Evolutionary conservation across 345 rosid species (phyloP).

Genomic region (rapeseed (Brassica napus)): Da-Ae NC_063444.1:6278501-6279000

Average conservation of each 20-base stretch:
- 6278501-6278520: too few relatives aligned
- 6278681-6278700: constrained; percentile 18
- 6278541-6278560: too few relatives aligned
- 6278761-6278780: neutral
- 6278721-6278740: constrained; percentile 4
- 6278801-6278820: neutral
- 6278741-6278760: neutral
- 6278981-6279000: too few relatives aligned
- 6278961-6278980: too few relatives aligned
- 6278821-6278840: neutral
- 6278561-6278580: too few relatives aligned
- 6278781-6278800: neutral
- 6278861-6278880: neutral
- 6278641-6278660: constrained; percentile 16
- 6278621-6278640: too few relatives aligned
- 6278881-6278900: neutral
- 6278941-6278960: too few relatives aligned
- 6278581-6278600: too few relatives aligned
- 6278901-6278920: neutral
- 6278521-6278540: too few relatives aligned
- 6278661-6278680: constrained; percentile 38
- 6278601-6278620: too few relatives aligned
- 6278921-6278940: neutral
- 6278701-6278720: constrained; percentile 12
- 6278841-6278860: neutral